Base-by-base conservation (phyloP, 495 filamentous ascomycete genomes). In the Lichenothelia convexa region DNA sequence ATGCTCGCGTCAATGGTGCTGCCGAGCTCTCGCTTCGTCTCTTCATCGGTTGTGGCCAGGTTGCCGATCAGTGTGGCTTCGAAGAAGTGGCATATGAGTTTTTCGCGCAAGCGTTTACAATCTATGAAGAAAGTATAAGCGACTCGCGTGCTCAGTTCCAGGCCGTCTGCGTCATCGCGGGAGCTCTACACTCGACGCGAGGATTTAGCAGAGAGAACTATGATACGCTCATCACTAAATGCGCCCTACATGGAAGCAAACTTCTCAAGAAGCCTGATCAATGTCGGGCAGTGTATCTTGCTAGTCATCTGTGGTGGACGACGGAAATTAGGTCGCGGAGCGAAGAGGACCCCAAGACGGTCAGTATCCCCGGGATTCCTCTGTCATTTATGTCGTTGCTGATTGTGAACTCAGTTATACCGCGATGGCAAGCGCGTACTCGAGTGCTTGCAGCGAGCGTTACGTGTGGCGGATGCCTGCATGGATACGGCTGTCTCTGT, bases 401-500 rank as follows among this genome's bases (percentile, higher is more conserved):
- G 29, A 60, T 40, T n/a, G 8, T n/a, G 36, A 16, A 11, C 20
- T 18, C 45, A 93, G 81, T 71, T 93, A 23, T 95, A 95, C 56
- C 87, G 87, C 29, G 89, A 97, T 46, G 91, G 91, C 12, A 95
- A 95, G 58, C 73, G 89, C 22, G 89, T 97, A 5, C 68, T 97
- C 11, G 89, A 97, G 55, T 97, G 89, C 53, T 65, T 97, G 12
- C 89, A 95, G 55, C 80, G 89, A 38, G 91, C 89, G 15, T 73
- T 95, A 16, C 80, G 89, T 34, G 89, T 97, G 5, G 89, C 89
- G 2, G 89, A 97, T 57, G 89, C 89, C 4, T 97, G 89, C 60
- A 97, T 97, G 89, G 89, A 97, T 56, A 86, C 85, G n/a, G 85
- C 84, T 6, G 92, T 94, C 2, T 93, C 83, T 2, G 84, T 95